These are phyloP conservation scores for Tricholoma bakamatsutake DNA, from an alignment of 768 basidiomycete genomes.

Conservation along the genomic window DNA sequence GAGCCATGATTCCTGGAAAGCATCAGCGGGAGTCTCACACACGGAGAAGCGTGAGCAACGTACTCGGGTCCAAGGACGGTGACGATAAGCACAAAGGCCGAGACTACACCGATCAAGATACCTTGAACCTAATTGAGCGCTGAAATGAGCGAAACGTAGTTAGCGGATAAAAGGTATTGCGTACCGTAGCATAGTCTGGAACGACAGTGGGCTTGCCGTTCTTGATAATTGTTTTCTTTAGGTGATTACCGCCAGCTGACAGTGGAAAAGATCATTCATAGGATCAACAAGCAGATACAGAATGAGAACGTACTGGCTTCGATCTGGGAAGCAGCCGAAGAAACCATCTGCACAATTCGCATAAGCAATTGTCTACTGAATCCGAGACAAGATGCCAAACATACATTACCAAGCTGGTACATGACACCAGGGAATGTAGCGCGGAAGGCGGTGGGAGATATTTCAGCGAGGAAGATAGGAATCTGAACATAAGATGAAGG, in stretches of 20 bases:
- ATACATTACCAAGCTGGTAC: conserved; percentile 76
- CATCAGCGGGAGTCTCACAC: background rate
- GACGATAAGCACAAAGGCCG: conserved; percentile 70
- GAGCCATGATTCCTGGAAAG: conserved; percentile 43
- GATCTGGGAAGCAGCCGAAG: conserved; percentile 72
- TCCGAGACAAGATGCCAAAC: conserved; percentile 17
- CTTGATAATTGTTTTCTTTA: conserved; percentile 43
- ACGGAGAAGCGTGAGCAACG: conserved; percentile 21
- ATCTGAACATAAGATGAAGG: conserved; percentile 38
- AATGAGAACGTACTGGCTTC: conserved; percentile 51
- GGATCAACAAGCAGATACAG: conserved; percentile 6
- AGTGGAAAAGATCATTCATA: background rate
- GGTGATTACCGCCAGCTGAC: conserved; percentile 54
- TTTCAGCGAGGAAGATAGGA: conserved; percentile 76
- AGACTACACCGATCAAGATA: conserved; percentile 83
- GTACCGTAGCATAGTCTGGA: conserved; percentile 58
- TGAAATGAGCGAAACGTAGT: background rate
- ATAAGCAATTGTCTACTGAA: background rate
- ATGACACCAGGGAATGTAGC: conserved; percentile 82
- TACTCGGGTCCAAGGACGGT: conserved; percentile 75
- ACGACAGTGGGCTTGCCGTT: conserved; percentile 37
- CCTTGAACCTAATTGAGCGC: conserved; percentile 57
- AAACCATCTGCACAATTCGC: conserved; percentile 40
- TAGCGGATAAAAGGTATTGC: conserved; percentile 3
- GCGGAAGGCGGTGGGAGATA: conserved; percentile 83